These are phyloP conservation scores for Xylariaceae sp. DNA, from an alignment of 2,329 filamentous ascomycete genomes.

Conservation along the genomic window DNA sequence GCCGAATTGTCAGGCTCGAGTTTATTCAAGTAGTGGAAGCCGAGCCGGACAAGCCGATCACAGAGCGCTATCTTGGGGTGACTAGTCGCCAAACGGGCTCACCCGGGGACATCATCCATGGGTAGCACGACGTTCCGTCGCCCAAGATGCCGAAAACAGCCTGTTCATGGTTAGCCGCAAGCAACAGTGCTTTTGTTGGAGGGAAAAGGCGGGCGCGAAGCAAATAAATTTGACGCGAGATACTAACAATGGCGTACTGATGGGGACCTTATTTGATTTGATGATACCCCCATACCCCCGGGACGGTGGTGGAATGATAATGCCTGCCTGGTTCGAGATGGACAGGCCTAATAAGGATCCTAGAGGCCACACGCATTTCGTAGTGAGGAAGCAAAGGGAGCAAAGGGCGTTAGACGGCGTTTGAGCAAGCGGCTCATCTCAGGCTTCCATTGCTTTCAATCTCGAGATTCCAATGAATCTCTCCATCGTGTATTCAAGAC, in stretches of 20 bases:
- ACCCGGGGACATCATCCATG: conserved; percentile 30
- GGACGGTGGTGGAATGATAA: background rate
- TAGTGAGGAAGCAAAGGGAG: too few species aligned
- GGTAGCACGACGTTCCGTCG: too few species aligned
- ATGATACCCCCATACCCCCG: conserved; percentile 18
- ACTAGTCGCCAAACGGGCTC: conserved; percentile 25
- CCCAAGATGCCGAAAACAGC: too few species aligned
- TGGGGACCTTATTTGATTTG: conserved; percentile 7
- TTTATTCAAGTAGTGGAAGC: conserved; percentile 27
- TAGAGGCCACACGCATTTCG: background rate
- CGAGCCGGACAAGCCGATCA: conserved; percentile 12
- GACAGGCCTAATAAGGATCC: background rate
- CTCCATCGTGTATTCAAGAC: too few species aligned
- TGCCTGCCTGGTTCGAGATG: background rate
- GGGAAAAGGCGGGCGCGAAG: background rate
- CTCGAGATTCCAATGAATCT: too few species aligned
- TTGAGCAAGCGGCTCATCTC: too few species aligned
- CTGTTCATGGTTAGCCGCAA: background rate
- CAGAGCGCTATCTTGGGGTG: conserved; percentile 23
- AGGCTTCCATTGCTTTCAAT: too few species aligned
- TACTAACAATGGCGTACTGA: background rate
- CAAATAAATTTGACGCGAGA: background rate
- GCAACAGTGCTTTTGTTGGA: background rate
- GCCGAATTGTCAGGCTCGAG: conserved; percentile 22
- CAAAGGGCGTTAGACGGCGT: too few species aligned